These are phyloP conservation scores for Zea mays DNA, from an alignment of 176 grass and related monocot species.

Conservation along the genomic window Zm-B73-REFERENCE-NAM-5.0 NC_050097.1:169729501-169730000, in stretches of 20 bases:
- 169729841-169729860: conserved; percentile 53
- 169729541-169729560: background rate
- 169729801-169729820: conserved; percentile 57
- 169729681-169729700: conserved; percentile 63
- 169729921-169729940: conserved; percentile 76
- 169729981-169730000: conserved; percentile 11
- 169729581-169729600: background rate
- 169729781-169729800: conserved; percentile 49
- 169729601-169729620: conserved; percentile 46
- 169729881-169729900: conserved; percentile 97
- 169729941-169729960: conserved; percentile 96
- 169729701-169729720: conserved; percentile 58
- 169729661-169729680: conserved; percentile 49
- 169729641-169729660: conserved; percentile 62
- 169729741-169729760: conserved; percentile 53
- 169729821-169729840: conserved; percentile 57
- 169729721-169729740: conserved; percentile 51
- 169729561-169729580: conserved; percentile 13
- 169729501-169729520: background rate
- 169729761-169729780: conserved; percentile 51
- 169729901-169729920: conserved; percentile 85
- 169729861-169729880: conserved; percentile 83
- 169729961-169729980: conserved; percentile 95
- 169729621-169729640: conserved; percentile 56
- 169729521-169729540: background rate